phyloP scores from a whole-genome alignment of 306 rosid genomes.

The Fagus sylvatica region DNA sequence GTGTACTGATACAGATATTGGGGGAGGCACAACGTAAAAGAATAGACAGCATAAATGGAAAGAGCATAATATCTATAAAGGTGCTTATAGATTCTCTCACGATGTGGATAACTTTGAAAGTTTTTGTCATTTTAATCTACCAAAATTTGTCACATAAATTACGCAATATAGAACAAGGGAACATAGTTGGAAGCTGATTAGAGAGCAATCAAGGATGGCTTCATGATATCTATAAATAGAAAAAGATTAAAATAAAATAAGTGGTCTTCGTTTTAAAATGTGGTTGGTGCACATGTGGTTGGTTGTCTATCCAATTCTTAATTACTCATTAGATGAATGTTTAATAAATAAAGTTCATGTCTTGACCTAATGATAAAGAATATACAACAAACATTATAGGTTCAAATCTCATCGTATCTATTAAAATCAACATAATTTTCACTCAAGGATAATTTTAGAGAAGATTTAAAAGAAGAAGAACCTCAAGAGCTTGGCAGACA shows the following conservation, averaged over 20 bases:
- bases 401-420: too few species aligned
- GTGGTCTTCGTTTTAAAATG: background rate
- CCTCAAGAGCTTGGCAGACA: slow-evolving; percentile 51
- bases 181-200: background rate
- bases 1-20: background rate
- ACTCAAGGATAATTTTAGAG: too few species aligned
- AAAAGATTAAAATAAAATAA: background rate
- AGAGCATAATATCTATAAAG: background rate
- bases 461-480: slow-evolving; percentile 7
- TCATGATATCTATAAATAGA: background rate
- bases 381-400: too few species aligned
- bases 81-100: background rate
- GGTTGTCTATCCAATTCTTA: background rate
- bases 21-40: background rate
- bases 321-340: background rate
- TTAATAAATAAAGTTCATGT: background rate
- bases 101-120: background rate
- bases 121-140: background rate
- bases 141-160: background rate
- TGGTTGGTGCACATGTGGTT: background rate
- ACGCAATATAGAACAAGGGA: background rate
- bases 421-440: too few species aligned
- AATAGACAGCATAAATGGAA: background rate
- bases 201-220: background rate
- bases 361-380: too few species aligned